Conservation (phyloP, 2,329 filamentous ascomycete genomes). For the Fusarium multiceps region DNA sequence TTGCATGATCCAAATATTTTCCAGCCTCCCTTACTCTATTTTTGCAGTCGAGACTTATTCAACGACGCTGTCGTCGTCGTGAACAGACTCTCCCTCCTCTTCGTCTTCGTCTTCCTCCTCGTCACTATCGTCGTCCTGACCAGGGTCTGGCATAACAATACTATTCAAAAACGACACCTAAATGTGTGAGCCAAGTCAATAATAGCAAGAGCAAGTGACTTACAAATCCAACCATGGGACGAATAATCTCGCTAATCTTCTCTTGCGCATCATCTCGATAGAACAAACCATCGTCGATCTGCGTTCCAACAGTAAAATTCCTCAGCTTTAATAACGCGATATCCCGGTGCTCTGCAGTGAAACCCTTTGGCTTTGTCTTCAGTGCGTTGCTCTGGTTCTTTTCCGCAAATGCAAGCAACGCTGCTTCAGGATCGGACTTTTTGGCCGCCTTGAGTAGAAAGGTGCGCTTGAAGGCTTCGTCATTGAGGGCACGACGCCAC, state of each 20-base stretch:
- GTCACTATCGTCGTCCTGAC: slow-evolving; percentile 56
- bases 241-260: slow-evolving; percentile 72
- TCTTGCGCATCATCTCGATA: slow-evolving; percentile 71
- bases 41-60: slow-evolving; percentile 7
- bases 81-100: slow-evolving; percentile 10
- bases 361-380: slow-evolving; percentile 90
- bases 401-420: slow-evolving; percentile 75
- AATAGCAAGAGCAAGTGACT: slow-evolving; percentile 52
- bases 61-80: slow-evolving; percentile 16
- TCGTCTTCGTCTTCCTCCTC: slow-evolving; percentile 51
- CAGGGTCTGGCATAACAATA: slow-evolving; percentile 77
- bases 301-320: slow-evolving; percentile 79
- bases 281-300: slow-evolving; percentile 74
- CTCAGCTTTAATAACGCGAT: slow-evolving; percentile 83
- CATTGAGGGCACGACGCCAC: slow-evolving; percentile 74
- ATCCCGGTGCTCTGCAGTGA: slow-evolving; percentile 77
- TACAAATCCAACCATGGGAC: slow-evolving; percentile 81
- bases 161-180: slow-evolving; percentile 79
- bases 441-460: slow-evolving; percentile 66
- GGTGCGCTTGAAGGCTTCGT: slow-evolving; percentile 68
- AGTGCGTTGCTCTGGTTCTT: slow-evolving; percentile 79
- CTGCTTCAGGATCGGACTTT: slow-evolving; percentile 59
- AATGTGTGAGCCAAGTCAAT: neutral
- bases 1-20: neutral
- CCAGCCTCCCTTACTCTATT: neutral